Evolutionary conservation across 139 green algal genomes (phyloP), one percentile per base, ranked within the genome.

Genomic region (Micromonas commoda): DNA sequence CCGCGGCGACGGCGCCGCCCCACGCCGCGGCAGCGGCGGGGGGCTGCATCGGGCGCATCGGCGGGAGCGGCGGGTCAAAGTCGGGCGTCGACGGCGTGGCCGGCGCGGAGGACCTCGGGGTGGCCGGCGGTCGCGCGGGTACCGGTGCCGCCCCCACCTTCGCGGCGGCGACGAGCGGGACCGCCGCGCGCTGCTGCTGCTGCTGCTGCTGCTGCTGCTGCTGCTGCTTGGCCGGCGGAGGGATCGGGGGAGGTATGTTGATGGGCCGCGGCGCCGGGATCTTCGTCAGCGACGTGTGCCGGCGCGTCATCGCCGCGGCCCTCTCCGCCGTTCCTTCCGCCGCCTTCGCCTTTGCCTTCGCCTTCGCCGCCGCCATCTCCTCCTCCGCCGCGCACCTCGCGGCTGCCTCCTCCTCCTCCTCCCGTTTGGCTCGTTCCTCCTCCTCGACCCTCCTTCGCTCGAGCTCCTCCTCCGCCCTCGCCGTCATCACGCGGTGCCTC

Each of bases 391-490:
- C 64, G 2, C 64, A 21, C 33, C 3, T 3, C 29, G 21, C 64
- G n/a, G 45, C 45, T 9, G 45, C 45, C 16, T 16, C 16, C 28
- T 71, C 64, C 33, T 51, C 13, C 13, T 51, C 28, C 45, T 57
- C 16, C 45, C 9, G 9, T 16, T 16, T 57, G 4, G 24, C 29
- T 19, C 34, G 20, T 20, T 38, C 68, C 29, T 75, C 68, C 68
- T 75, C 64, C 64, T 37, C 64, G 38, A n/a, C n/a, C 33, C n/a
- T 3, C 64, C 26, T 39, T 71, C 64, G 24, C 64, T 39, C 23
- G 3, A 38, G n/a, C 64, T 4, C 26, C 64, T 39, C 16, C 26
- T 29, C 45, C 64, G 64, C 26, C 64, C 33, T 68, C 61, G 5
- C 61, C 4, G n/a, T 21, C 32, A 13, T 13, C 19, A 32, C 61